These are phyloP conservation scores for Apiospora arundinis DNA, from an alignment of 2,329 filamentous ascomycete genomes.

Conservation along the genomic window DNA sequence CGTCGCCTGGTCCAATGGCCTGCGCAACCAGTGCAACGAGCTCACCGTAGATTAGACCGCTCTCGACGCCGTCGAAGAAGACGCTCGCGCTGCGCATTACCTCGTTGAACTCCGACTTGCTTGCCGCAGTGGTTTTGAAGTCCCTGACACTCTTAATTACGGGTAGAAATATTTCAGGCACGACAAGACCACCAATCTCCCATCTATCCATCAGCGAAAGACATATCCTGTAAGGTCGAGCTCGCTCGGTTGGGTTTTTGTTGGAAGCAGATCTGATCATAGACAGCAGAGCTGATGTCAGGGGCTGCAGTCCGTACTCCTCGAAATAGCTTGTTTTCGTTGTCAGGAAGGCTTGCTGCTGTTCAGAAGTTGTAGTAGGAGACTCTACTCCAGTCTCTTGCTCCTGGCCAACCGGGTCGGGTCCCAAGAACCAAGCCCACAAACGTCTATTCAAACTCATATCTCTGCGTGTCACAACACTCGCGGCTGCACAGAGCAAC, in stretches of 20 bases:
- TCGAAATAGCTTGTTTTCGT: conserved; percentile 83
- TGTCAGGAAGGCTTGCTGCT: conserved; percentile 52
- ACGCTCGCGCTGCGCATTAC: conserved; percentile 91
- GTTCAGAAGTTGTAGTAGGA: conserved; percentile 49
- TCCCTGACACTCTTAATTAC: conserved; percentile 79
- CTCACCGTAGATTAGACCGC: conserved; percentile 88
- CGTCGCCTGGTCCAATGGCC: conserved; percentile 56
- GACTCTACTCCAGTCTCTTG: conserved; percentile 55
- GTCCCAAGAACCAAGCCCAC: conserved; percentile 96
- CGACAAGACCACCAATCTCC: conserved; percentile 91
- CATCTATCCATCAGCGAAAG: conserved; percentile 97
- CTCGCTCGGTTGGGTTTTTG: conserved; percentile 68
- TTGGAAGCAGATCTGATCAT: conserved; percentile 70
- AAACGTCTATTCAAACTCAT: conserved; percentile 95
- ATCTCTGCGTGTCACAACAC: conserved; percentile 86
- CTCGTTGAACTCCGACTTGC: conserved; percentile 79
- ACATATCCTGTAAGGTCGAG: conserved; percentile 88
- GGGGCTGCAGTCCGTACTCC: conserved; percentile 74
- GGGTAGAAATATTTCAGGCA: conserved; percentile 87
- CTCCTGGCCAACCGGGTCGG: conserved; percentile 62
- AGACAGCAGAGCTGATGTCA: conserved; percentile 76
- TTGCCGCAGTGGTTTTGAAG: conserved; percentile 70
- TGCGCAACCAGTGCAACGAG: conserved; percentile 72
- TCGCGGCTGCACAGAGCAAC: conserved; percentile 81
- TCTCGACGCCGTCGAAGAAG: conserved; percentile 98